Evolutionary conservation across 2,329 filamentous ascomycete genomes (phyloP), one percentile per base, ranked within the genome.

Genomic region (Chrysoporthe austroafricana): DNA sequence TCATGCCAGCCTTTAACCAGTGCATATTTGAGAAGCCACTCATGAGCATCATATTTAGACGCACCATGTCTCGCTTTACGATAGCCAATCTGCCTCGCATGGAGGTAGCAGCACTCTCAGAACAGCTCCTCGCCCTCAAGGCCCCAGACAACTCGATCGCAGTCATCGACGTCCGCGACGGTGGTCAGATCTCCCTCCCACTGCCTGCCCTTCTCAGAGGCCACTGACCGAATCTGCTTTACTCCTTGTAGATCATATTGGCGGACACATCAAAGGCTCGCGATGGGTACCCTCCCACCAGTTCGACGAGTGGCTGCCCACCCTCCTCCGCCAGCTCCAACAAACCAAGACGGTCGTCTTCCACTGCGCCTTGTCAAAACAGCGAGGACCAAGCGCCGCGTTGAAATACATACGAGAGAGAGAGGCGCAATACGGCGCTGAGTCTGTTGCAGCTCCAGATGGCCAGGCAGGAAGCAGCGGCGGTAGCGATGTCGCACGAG

Each of bases 321-420:
- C 94, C 71, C 87, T 99, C n/a, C 84, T 97, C 14, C 88, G 93
- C 66, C 89, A 86, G 56, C 86, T 97, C 60, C 83, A 88, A 71
- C 88, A 90, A 75, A 94, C 93, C 78, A 88, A 96, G 66, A 90
- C 86, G 13, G 93, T 99, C 16, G 88, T 99, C 1, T 99, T 99
- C 78, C 96, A 99, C 81, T 99, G 96, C 79, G 91, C 92, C 21
- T 83, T 98, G 66, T 95, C 91, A 72, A 96, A 98, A 82, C 91
- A 97, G 80, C 86, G 96, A 0, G 96, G 96, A 0, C 96, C 96
- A 0, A 86, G 86, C 62, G 94, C 95, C 3, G 96, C 96, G 3
- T 80, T 97, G 73, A 85, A 86, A 74, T 98, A 97, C 78, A 73
- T 94, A 69, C 83, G 91, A 46, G 91, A 94, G 80, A 84, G 88